Conservation (phyloP, 169 alveolate genomes). For the Prorocentrum cordatum region DNA sequence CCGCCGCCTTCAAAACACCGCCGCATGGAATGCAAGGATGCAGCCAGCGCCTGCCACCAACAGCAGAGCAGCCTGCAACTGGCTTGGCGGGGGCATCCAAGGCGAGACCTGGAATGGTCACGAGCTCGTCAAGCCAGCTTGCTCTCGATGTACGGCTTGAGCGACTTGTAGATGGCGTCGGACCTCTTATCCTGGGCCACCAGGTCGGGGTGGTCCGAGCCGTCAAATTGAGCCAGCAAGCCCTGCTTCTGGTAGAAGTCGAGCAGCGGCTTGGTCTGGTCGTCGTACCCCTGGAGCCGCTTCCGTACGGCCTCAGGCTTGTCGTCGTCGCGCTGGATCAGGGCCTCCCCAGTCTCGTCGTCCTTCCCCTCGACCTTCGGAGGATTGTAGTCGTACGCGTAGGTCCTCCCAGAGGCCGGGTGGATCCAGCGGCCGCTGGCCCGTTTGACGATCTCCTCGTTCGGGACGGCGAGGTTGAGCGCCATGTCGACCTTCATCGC, state of each 20-base stretch:
- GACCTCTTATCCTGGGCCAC: conserved; percentile 5
- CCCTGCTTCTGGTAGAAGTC: background rate
- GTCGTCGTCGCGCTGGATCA: conserved; percentile 32
- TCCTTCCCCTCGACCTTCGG: conserved; percentile 20
- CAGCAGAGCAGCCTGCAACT: too few species aligned
- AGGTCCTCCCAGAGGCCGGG: conserved; percentile 8
- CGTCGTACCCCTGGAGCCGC: conserved; percentile 1
- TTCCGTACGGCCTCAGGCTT: conserved; percentile 26
- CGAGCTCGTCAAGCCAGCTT: background rate
- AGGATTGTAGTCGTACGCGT: conserved; percentile 30
- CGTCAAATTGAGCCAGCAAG: background rate
- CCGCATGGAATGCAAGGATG: too few species aligned
- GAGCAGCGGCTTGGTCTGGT: background rate
- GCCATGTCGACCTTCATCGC: background rate
- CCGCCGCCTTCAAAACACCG: too few species aligned
- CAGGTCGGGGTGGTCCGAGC: background rate
- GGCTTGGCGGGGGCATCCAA: too few species aligned
- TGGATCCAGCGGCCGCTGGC: conserved; percentile 36
- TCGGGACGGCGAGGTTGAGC: background rate
- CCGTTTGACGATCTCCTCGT: conserved; percentile 4
- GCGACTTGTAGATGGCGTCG: conserved; percentile 29
- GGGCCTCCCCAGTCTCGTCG: conserved; percentile 24
- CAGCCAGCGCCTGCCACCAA: too few species aligned
- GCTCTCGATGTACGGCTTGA: conserved; percentile 1
- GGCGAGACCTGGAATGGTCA: too few species aligned